Base-by-base conservation (phyloP, 2,329 filamentous ascomycete genomes). In the Cytospora chrysosperma region DNA sequence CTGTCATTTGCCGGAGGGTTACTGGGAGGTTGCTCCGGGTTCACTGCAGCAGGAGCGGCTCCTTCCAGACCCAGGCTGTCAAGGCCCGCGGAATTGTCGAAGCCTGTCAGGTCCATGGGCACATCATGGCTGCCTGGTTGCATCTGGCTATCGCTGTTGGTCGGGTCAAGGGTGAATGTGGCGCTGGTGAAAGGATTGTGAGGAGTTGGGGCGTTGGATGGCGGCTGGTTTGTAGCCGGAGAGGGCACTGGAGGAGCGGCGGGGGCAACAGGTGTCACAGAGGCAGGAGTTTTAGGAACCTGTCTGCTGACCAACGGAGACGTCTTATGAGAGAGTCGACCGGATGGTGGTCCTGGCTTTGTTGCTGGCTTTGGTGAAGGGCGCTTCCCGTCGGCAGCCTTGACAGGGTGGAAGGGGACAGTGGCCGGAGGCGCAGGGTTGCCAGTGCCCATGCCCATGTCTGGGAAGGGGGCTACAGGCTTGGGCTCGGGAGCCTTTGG, bases 1-100 rank as follows among this genome's bases (percentile, higher is more conserved):
- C 67, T 72, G 37, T 74, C 71, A 30, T 68, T 63, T 1, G 26
- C 50, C 19, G 26, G 10, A 43, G 70, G 71, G 34, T 68, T 19
- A 27, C 62, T 53, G 69, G 67, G 57, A 68, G 68, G 69, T 37
- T 70, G 71, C 2, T 73, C 73, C 5, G 70, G 70, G 28, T 69
- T 68, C 9, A 70, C 61, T 17, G 34, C 21, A 12, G 34, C 21
- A 12, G 61, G 12, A n/a, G 12, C 34, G 10, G 43, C 19, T 15
- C 27, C 60, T 17, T 49, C 60, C n/a, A 53, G 19, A 13, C 43
- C 62, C 17, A 60, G 56, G 12, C 17, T 60, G n/a, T 56, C 62
- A 17, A 60, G 32, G 5, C 59, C 56, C 24, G 58, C 47, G 28
- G 59, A 34, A 37, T 60, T 60, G 43, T 63, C 63, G 24, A 65